These are phyloP conservation scores for Phytophthora lateralis DNA, from an alignment of 352 stramenopile genomes.

Conservation along the genomic window DNA sequence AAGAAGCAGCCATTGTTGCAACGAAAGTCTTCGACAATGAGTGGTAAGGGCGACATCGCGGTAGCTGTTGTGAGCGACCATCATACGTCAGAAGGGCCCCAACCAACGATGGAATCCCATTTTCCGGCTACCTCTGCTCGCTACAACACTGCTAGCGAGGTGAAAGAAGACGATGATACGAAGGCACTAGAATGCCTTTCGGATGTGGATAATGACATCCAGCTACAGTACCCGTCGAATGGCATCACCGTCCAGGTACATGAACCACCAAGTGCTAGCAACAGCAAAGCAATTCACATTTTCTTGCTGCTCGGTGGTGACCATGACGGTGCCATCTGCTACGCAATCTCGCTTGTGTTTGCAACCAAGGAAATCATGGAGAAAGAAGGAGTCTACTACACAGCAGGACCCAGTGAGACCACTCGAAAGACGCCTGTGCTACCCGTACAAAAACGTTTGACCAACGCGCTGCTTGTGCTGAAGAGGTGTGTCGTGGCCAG, in stretches of 20 bases:
- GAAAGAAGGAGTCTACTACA: constrained; percentile 12
- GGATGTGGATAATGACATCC: not conserved
- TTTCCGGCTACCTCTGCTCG: not conserved
- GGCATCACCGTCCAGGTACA: not conserved
- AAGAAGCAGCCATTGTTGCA: not conserved
- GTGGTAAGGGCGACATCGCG: not conserved
- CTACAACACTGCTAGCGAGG: not conserved
- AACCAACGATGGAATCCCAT: not conserved
- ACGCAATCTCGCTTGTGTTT: constrained; percentile 9
- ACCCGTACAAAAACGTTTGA: constrained; percentile 2
- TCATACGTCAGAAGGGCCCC: not conserved
- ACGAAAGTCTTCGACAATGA: not conserved
- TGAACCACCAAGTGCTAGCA: not conserved
- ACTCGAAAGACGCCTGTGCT: constrained; percentile 5
- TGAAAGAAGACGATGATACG: not conserved
- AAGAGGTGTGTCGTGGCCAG: constrained; percentile 14
- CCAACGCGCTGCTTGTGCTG: constrained; percentile 20
- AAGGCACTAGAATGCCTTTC: not conserved
- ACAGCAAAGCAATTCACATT: not conserved
- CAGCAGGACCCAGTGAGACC: not conserved
- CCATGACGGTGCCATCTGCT: constrained; percentile 29
- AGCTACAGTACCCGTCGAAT: not conserved
- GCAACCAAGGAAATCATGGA: constrained; percentile 19
- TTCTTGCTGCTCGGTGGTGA: constrained; percentile 27
- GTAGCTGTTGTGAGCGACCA: not conserved